Percentiles rank a stretch among this genome's conserved stretches.
phyloP scores from a whole-genome alignment of 331 rosid species.

The Dryas integrifolia region DNA sequence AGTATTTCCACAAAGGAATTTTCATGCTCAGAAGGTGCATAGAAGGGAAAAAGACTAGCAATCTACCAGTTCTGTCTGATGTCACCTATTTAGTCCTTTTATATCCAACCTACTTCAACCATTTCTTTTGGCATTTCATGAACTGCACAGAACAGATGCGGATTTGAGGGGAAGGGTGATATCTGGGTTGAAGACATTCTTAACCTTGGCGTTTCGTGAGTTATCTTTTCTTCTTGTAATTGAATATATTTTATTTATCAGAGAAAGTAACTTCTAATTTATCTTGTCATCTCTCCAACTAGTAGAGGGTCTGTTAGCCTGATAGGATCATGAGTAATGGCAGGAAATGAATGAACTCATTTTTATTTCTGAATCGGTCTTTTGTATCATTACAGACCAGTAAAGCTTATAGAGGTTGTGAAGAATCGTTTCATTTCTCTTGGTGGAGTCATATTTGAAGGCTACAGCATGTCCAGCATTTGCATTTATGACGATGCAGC shows the following conservation, averaged over 20 bases:
- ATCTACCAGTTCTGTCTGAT: neutral
- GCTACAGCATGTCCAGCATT: constrained; percentile 58
- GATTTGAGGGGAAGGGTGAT: constrained; percentile 85
- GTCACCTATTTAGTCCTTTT: too few relatives aligned
- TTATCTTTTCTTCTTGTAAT: constrained; percentile 27
- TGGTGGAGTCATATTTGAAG: constrained; percentile 81
- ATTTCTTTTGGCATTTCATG: constrained; percentile 24
- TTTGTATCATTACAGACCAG: constrained; percentile 56
- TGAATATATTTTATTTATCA: neutral
- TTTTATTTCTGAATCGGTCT: constrained; percentile 3
- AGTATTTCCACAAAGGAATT: too few relatives aligned
- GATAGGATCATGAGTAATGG: neutral
- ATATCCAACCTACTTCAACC: neutral
- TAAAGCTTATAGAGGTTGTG: constrained; percentile 68
- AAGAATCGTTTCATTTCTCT: constrained; percentile 74
- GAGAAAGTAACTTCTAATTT: neutral
- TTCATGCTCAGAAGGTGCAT: neutral
- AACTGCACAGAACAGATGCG: constrained; percentile 86
- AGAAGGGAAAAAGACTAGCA: neutral
- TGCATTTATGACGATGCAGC: constrained; percentile 72
- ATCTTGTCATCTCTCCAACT: neutral
- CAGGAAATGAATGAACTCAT: constrained; percentile 13
- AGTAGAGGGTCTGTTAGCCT: neutral
- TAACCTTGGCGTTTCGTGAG: constrained; percentile 95
- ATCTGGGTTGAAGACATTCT: constrained; percentile 93